These are phyloP conservation scores for Stenogyne calaminthoides DNA, from an alignment of 305 asterid genomes.

Conservation along the genomic window DNA sequence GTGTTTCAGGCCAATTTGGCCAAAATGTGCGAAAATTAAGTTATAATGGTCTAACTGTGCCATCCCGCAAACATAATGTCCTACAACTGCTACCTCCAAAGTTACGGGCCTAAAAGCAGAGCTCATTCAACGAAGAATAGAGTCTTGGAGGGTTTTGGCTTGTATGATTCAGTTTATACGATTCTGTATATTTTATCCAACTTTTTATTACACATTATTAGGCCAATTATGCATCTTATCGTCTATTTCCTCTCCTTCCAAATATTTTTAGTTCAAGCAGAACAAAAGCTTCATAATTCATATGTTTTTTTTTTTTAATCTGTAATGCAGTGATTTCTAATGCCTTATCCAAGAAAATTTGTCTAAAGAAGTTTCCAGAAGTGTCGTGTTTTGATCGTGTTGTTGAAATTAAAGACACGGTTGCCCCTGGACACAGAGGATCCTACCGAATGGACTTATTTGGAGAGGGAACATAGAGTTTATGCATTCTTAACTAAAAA, in stretches of 20 bases:
- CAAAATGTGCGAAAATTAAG: too few species aligned
- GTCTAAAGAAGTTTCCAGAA: slow-evolving; percentile 60
- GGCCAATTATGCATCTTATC: not conserved
- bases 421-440: slow-evolving; percentile 35
- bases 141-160: too few species aligned
- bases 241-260: not conserved
- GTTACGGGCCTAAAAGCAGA: too few species aligned
- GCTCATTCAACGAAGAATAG: too few species aligned
- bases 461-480: slow-evolving; percentile 57
- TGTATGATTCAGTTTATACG: not conserved
- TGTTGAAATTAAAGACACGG: slow-evolving; percentile 36
- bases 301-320: not conserved
- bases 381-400: slow-evolving; percentile 39
- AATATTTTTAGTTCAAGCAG: not conserved
- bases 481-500: slow-evolving; percentile 53
- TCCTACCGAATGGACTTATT: slow-evolving; percentile 40
- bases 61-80: too few species aligned
- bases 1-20: too few species aligned
- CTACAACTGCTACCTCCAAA: too few species aligned
- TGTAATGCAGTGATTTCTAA: slow-evolving; percentile 61
- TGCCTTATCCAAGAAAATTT: slow-evolving; percentile 63
- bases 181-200: not conserved
- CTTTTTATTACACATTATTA: not conserved
- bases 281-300: not conserved
- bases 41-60: too few species aligned